Percentiles rank a stretch among this genome's conserved stretches.
Conservation (phyloP, 495 filamentous ascomycete species). For the Clavariopsis aquatica region DNA sequence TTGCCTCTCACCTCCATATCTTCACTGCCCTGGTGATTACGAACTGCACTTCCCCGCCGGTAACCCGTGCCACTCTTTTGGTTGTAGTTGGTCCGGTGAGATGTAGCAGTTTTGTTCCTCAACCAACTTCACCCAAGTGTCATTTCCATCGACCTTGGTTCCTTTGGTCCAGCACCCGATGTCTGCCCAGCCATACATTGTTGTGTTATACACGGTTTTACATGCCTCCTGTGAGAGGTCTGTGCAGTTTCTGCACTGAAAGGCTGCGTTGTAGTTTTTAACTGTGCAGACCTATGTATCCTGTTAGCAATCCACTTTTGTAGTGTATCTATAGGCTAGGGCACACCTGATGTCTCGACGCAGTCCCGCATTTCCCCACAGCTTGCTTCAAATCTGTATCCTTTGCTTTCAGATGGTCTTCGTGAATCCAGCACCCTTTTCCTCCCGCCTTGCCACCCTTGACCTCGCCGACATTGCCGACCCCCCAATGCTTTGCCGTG, state of each 20-base stretch:
- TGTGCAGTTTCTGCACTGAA: constrained; percentile 5
- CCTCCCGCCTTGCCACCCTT: not conserved
- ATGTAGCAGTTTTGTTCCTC: not conserved
- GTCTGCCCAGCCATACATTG: not conserved
- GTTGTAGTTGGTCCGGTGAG: not conserved
- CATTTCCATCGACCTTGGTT: not conserved
- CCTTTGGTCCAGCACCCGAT: constrained; percentile 1
- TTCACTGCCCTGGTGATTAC: too few species aligned
- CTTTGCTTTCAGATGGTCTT: not conserved
- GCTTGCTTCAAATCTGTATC: not conserved
- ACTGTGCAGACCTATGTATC: not conserved
- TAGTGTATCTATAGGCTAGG: too few species aligned
- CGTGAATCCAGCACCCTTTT: not conserved
- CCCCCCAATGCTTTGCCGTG: not conserved
- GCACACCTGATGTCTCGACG: constrained; percentile 1
- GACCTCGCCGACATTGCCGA: not conserved
- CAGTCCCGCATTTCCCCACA: not conserved
- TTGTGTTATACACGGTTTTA: not conserved
- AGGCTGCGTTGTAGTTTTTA: not conserved
- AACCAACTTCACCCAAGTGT: not conserved
- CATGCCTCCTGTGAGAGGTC: not conserved
- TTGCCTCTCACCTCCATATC: not conserved
- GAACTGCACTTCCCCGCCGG: not conserved
- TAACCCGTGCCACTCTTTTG: not conserved
- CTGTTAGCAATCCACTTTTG: too few species aligned